These are phyloP conservation scores for Agroathelia rolfsii DNA, from an alignment of 1,284 basidiomycete species.

Conservation along the genomic window DNA sequence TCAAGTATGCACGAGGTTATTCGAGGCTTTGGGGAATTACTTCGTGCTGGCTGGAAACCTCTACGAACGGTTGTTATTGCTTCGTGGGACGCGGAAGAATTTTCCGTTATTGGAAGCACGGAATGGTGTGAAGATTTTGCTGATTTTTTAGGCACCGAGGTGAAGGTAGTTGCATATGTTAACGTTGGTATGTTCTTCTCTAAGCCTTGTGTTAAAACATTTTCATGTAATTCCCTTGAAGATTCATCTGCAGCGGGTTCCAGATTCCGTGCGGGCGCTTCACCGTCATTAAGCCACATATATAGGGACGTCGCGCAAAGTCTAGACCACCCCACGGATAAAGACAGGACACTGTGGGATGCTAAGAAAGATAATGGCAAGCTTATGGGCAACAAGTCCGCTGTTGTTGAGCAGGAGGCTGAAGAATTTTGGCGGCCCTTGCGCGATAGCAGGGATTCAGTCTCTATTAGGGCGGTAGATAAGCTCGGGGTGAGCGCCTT, in stretches of 20 bases:
- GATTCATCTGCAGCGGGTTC: conserved; percentile 60
- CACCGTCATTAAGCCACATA: conserved; percentile 73
- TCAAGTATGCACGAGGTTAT: conserved; percentile 66
- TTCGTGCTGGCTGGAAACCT: conserved; percentile 70
- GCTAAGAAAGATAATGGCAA: conserved; percentile 33
- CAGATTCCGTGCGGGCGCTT: conserved; percentile 38
- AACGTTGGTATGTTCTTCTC: conserved; percentile 48
- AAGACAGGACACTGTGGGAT: conserved; percentile 38
- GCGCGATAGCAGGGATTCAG: too few species aligned
- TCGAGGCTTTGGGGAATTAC: conserved; percentile 57
- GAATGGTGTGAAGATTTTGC: conserved; percentile 79
- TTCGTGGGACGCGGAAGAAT: conserved; percentile 75
- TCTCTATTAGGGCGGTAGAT: conserved; percentile 14
- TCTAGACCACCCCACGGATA: too few species aligned
- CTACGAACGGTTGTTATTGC: conserved; percentile 70
- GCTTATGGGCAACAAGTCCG: conserved; percentile 23
- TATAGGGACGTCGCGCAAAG: too few species aligned
- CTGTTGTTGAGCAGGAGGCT: conserved; percentile 19
- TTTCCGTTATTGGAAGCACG: conserved; percentile 53
- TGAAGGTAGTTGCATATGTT: conserved; percentile 72
- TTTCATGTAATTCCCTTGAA: conserved; percentile 11
- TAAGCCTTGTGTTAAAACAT: conserved; percentile 3
- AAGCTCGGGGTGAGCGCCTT: conserved; percentile 28
- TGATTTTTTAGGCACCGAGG: conserved; percentile 58
- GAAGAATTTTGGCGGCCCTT: too few species aligned